A percentile compares a stretch with the other conserved stretches of the same genome.
These are phyloP conservation scores for Eutypa lata DNA, from an alignment of 2,329 filamentous ascomycete species.

Conservation along the genomic window DNA sequence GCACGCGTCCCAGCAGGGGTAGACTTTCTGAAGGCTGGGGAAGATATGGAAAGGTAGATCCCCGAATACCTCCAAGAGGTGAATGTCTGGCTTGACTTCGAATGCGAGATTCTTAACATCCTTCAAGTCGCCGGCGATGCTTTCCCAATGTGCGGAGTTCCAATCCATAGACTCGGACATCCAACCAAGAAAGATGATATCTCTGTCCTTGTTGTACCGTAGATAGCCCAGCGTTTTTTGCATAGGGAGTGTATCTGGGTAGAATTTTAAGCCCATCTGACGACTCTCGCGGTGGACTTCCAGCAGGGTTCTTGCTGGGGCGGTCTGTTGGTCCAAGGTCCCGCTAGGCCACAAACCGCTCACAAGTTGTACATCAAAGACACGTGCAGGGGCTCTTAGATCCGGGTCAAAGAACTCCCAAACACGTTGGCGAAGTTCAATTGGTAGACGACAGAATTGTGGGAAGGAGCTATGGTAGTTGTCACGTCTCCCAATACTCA, in stretches of 20 bases:
- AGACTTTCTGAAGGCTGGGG: constrained; percentile 13
- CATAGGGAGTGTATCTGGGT: constrained; percentile 28
- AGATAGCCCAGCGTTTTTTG: constrained; percentile 10
- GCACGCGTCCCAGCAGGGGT: constrained; percentile 6
- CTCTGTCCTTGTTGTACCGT: constrained; percentile 26
- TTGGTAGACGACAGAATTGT: constrained; percentile 31
- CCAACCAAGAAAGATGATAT: constrained; percentile 22
- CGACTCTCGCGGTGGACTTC: constrained; percentile 30
- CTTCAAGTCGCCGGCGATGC: constrained; percentile 6
- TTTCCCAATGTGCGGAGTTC: background rate
- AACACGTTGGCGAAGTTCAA: constrained; percentile 31
- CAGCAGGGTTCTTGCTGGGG: constrained; percentile 26
- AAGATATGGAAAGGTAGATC: background rate
- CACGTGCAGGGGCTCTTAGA: constrained; percentile 22
- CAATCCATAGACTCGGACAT: background rate
- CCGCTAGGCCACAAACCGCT: constrained; percentile 13
- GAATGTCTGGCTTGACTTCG: background rate
- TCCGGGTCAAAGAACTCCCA: constrained; percentile 34
- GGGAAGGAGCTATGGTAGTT: constrained; percentile 23
- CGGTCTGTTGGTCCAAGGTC: constrained; percentile 25
- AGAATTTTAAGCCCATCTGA: constrained; percentile 22
- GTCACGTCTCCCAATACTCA: constrained; percentile 1
- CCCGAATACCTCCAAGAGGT: background rate
- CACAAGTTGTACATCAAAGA: constrained; percentile 16
- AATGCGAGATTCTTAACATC: constrained; percentile 20